These are phyloP conservation scores for Malassezia yamatoensis DNA, from an alignment of 1,284 basidiomycete species.

Conservation along the genomic window DNA sequence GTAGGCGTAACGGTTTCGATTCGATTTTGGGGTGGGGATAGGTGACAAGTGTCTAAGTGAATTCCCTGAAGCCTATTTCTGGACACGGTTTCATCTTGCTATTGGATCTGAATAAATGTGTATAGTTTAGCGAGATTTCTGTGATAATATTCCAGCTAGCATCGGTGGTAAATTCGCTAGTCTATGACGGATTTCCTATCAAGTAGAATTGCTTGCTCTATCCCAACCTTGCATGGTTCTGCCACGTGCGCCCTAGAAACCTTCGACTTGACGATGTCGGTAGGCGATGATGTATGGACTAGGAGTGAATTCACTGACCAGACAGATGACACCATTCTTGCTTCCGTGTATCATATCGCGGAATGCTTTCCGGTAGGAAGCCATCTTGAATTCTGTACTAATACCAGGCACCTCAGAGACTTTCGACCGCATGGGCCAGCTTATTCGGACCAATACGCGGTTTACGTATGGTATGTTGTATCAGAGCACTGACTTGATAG, in stretches of 20 bases:
- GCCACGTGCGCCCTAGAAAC: background rate
- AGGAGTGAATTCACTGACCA: background rate
- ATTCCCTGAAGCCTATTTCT: too few relatives aligned
- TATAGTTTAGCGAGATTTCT: too few relatives aligned
- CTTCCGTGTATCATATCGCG: constrained; percentile 12
- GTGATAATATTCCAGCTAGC: too few relatives aligned
- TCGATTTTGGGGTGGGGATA: too few relatives aligned
- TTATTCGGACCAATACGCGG: constrained; percentile 21
- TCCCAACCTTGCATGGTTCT: too few relatives aligned
- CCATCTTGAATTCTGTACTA: background rate
- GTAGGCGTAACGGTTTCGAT: too few relatives aligned
- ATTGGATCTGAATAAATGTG: too few relatives aligned
- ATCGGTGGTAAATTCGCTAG: too few relatives aligned
- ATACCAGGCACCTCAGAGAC: constrained; percentile 18
- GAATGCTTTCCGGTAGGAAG: constrained; percentile 6
- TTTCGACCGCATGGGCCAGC: constrained; percentile 16
- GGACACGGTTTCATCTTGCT: too few relatives aligned
- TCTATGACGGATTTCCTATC: too few relatives aligned
- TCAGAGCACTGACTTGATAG: constrained; percentile 7
- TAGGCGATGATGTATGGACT: constrained; percentile 11
- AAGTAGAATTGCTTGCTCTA: too few relatives aligned
- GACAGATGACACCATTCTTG: constrained; percentile 9
- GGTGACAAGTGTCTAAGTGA: too few relatives aligned
- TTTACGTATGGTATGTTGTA: constrained; percentile 28
- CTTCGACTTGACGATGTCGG: background rate